Percentiles rank a stretch among this genome's conserved stretches.
phyloP scores from a whole-genome alignment of 805 yeast genomes.

The Nakazawaea ambrosiae region DNA sequence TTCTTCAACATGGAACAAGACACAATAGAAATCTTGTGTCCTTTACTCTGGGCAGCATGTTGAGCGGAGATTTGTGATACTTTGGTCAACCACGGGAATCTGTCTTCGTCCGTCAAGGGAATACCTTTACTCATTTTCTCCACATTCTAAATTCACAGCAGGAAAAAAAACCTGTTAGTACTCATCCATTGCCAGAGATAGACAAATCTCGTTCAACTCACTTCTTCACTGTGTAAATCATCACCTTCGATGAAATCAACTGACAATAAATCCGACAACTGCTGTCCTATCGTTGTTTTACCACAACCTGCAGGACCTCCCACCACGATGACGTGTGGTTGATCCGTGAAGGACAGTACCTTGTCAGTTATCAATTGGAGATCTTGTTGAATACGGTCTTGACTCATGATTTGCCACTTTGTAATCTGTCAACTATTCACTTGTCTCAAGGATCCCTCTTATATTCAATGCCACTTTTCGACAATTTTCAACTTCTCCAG shows the following conservation, averaged over 20 bases:
- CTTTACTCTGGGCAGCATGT: constrained; percentile 24
- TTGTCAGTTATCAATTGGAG: not conserved
- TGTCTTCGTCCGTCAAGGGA: constrained; percentile 82
- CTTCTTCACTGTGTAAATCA: constrained; percentile 50
- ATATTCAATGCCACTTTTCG: no score
- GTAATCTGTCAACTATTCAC: no score
- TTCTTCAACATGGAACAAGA: constrained; percentile 84
- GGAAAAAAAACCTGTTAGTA: no score
- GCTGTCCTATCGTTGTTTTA: constrained; percentile 68
- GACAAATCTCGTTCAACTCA: no score
- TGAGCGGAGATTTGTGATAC: constrained; percentile 37
- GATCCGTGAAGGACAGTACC: no score
- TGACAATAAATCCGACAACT: constrained; percentile 35
- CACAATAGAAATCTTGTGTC: constrained; percentile 40
- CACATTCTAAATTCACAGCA: no score
- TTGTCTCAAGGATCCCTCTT: no score
- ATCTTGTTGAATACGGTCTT: not conserved
- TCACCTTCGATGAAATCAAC: constrained; percentile 84
- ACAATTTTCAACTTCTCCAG: no score
- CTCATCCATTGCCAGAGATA: no score
- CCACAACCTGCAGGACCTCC: constrained; percentile 99
- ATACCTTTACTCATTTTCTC: constrained; percentile 77
- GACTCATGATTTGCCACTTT: no score
- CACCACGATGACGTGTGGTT: constrained; percentile 37
- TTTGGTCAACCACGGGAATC: constrained; percentile 80